phyloP scores from a whole-genome alignment of 2,329 filamentous ascomycete genomes.

The Aureobasidium sp. region DNA sequence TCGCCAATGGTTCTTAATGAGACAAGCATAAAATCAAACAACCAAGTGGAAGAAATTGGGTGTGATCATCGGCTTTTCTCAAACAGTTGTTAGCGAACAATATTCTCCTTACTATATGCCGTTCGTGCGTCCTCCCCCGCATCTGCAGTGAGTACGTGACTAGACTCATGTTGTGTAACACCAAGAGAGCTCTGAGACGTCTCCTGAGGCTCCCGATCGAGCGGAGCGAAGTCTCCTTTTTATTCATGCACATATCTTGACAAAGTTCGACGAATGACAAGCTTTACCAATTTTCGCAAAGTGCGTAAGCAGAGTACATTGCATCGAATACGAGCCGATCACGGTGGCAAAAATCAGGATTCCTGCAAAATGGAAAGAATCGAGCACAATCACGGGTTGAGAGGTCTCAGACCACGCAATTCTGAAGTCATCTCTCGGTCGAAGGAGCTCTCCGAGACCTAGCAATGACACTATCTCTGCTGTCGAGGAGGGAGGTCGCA shows the following conservation, averaged over 20 bases:
- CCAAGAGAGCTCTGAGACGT: neutral
- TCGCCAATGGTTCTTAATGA: constrained; percentile 15
- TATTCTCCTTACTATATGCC: neutral
- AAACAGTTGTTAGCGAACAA: neutral
- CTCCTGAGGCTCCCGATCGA: neutral
- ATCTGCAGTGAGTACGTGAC: neutral
- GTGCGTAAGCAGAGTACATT: constrained; percentile 3
- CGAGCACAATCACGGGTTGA: too few relatives aligned
- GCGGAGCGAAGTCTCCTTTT: too few relatives aligned
- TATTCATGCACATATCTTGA: neutral
- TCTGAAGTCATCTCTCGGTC: too few relatives aligned
- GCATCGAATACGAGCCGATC: neutral
- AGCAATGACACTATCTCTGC: too few relatives aligned
- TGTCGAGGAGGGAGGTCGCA: too few relatives aligned
- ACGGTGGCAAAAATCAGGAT: too few relatives aligned
- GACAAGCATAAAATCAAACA: neutral
- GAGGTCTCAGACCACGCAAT: too few relatives aligned
- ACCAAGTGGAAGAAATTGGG: neutral
- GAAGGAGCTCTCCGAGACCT: too few relatives aligned
- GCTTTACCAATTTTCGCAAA: neutral
- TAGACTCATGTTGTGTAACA: constrained; percentile 13
- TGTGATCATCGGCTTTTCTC: neutral
- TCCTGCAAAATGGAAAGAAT: neutral
- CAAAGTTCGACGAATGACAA: neutral
- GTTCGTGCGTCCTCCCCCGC: neutral